Evolutionary conservation across 345 rosid genomes (phyloP).

Genomic region (Boechera stricta): DNA sequence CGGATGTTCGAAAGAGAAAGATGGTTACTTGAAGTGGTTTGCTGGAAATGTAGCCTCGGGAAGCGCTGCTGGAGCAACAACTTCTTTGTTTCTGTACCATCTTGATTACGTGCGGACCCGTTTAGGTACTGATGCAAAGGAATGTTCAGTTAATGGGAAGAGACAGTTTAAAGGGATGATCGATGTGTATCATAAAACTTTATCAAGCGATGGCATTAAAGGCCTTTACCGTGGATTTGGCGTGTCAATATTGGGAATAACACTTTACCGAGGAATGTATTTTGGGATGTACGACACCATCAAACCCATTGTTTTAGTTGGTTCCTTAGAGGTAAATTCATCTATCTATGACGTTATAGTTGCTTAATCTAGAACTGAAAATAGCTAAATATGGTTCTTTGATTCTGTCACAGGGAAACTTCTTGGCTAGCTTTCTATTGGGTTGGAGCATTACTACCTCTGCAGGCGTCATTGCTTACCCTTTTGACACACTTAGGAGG

Average conservation of each 20-base stretch:
- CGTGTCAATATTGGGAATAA: conserved; percentile 88
- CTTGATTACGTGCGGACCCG: conserved; percentile 89
- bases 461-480: conserved; percentile 89
- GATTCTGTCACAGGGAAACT: conserved; percentile 67
- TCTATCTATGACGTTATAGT: not conserved
- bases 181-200: conserved; percentile 82
- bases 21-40: conserved; percentile 86
- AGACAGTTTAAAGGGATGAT: conserved; percentile 79
- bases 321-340: conserved; percentile 72
- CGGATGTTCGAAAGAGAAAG: conserved; percentile 83
- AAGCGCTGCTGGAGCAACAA: conserved; percentile 97
- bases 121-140: conserved; percentile 82
- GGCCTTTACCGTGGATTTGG: conserved; percentile 93
- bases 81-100: conserved; percentile 82
- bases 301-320: conserved; percentile 86
- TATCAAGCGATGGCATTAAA: conserved; percentile 68
- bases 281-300: conserved; percentile 90
- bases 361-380: conserved; percentile 1
- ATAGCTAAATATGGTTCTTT: not conserved
- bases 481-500: conserved; percentile 85
- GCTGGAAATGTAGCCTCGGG: conserved; percentile 90
- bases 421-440: conserved; percentile 84
- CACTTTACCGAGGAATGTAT: conserved; percentile 90
- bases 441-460: conserved; percentile 93
- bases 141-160: conserved; percentile 58